Percentiles rank a stretch among this genome's conserved stretches.
Evolutionary conservation across 2,329 filamentous ascomycete species (phyloP).

Genomic region (Davidsoniella virescens): DNA sequence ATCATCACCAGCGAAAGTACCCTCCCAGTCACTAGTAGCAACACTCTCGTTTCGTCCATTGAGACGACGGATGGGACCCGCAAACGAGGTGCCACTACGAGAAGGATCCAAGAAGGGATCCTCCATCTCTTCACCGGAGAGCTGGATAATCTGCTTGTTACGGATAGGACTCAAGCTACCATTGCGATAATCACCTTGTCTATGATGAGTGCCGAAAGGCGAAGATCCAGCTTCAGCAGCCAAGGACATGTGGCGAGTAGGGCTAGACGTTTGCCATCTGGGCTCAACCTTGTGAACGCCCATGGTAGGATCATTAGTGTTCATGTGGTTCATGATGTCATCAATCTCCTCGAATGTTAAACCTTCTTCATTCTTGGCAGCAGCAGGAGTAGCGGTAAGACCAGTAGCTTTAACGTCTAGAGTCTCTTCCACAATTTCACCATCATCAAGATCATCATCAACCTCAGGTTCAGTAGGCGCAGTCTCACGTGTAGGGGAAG

Average conservation of each 20-base stretch:
- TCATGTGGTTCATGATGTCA: conserved; percentile 76
- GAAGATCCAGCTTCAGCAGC: conserved; percentile 18
- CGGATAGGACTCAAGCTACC: conserved; percentile 58
- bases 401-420: conserved; percentile 13
- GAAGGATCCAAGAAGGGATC: conserved; percentile 47
- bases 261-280: conserved; percentile 30
- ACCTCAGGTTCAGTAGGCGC: conserved; percentile 27
- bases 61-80: conserved; percentile 43
- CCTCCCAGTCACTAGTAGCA: conserved; percentile 82
- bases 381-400: conserved; percentile 17
- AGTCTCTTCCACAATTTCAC: conserved; percentile 15
- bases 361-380: conserved; percentile 17
- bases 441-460: conserved; percentile 18
- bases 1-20: conserved; percentile 64
- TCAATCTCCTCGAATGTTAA: conserved; percentile 72
- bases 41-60: conserved; percentile 29
- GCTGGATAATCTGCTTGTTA: conserved; percentile 31
- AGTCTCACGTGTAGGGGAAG: conserved; percentile 27
- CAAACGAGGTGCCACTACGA: conserved; percentile 40
- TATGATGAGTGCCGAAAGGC: not conserved
- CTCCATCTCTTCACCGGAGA: conserved; percentile 34
- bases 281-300: conserved; percentile 50
- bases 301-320: conserved; percentile 54
- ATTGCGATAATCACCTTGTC: conserved; percentile 35
- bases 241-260: conserved; percentile 23